Conservation (phyloP, 345 rosid species). For the Aethionema arabicum region DNA sequence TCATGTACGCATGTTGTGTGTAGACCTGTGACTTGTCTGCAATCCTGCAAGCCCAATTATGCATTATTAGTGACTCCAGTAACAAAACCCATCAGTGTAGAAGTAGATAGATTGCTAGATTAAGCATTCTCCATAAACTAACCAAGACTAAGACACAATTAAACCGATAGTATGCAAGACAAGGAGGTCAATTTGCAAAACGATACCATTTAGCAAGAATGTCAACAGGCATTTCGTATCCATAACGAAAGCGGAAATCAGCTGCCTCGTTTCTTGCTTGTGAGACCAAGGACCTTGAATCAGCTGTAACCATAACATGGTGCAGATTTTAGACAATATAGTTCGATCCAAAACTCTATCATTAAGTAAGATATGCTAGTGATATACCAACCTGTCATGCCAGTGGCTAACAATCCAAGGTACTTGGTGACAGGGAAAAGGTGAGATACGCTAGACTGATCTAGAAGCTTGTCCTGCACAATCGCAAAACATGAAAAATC, state of each 20-base stretch:
- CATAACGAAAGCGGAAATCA: constrained; percentile 90
- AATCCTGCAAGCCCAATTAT: constrained; percentile 53
- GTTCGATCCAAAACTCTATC: not conserved
- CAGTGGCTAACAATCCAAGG: constrained; percentile 93
- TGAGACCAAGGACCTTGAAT: constrained; percentile 95
- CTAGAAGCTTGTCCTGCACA: constrained; percentile 95
- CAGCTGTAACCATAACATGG: constrained; percentile 54
- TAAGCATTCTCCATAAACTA: not conserved
- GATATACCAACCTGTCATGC: constrained; percentile 73
- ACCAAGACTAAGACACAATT: not conserved
- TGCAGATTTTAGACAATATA: not conserved
- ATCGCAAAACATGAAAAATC: constrained; percentile 5
- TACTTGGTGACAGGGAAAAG: constrained; percentile 89
- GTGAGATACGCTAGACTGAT: constrained; percentile 89
- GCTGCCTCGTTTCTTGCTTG: constrained; percentile 99
- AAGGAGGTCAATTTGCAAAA: not conserved
- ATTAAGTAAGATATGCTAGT: not conserved
- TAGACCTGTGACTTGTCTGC: constrained; percentile 97
- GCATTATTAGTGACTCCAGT: constrained; percentile 11
- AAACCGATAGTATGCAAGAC: not conserved
- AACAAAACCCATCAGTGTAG: not conserved
- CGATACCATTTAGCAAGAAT: constrained; percentile 65
- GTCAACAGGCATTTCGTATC: constrained; percentile 98
- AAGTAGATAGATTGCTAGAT: not conserved
- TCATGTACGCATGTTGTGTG: constrained; percentile 99